A percentile compares a stretch with the other conserved stretches of the same genome.
Evolutionary conservation across 257 asterid species (phyloP).

Genomic region (Prunella vulgaris): DNA sequence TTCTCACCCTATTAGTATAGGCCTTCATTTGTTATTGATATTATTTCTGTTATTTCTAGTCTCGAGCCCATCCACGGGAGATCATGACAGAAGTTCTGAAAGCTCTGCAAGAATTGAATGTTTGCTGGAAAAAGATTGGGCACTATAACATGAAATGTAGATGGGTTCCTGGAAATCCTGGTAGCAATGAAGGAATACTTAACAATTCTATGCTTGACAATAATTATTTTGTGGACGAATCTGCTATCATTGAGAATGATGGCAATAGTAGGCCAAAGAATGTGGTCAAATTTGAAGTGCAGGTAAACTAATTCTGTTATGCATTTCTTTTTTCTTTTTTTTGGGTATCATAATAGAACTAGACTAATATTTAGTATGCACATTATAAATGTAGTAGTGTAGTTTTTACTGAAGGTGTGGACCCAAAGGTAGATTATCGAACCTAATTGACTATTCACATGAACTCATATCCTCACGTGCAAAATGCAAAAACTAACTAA

Average conservation of each 20-base stretch:
- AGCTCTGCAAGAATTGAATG: constrained; percentile 70
- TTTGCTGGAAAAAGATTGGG: constrained; percentile 71
- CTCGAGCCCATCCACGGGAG: constrained; percentile 81
- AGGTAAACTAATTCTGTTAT: constrained; percentile 40
- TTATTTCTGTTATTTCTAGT: constrained; percentile 37
- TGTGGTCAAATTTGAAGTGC: constrained; percentile 91
- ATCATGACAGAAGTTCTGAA: constrained; percentile 76
- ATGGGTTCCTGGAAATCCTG: constrained; percentile 50
- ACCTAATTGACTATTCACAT: not conserved
- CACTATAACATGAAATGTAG: constrained; percentile 82
- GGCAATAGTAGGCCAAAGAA: constrained; percentile 34
- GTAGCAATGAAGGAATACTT: constrained; percentile 35
- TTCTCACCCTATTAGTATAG: not conserved
- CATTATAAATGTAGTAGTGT: not conserved
- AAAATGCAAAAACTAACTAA: not conserved
- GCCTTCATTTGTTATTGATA: constrained; percentile 1
- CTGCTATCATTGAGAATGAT: constrained; percentile 56
- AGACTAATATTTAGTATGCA: not conserved
- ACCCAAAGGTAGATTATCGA: not conserved
- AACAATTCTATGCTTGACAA: constrained; percentile 43
- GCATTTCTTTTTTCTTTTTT: not conserved
- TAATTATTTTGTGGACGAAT: constrained; percentile 47
- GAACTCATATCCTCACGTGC: not conserved
- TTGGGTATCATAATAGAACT: not conserved
- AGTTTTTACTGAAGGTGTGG: not conserved